phyloP scores from a whole-genome alignment of 2,329 filamentous ascomycete species.

The Calonectria multiphialidica region DNA sequence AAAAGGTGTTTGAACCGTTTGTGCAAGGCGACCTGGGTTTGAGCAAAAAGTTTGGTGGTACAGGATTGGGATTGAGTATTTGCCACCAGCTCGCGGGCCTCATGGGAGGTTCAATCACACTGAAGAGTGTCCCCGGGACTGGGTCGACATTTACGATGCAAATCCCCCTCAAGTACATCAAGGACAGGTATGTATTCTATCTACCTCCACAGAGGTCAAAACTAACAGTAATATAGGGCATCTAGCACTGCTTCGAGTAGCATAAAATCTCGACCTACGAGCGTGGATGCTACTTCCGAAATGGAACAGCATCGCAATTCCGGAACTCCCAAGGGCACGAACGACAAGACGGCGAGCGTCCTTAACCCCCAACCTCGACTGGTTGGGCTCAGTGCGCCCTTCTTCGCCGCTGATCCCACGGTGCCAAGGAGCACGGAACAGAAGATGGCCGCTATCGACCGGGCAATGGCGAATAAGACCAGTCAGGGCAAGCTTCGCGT shows the following conservation, averaged over 20 bases:
- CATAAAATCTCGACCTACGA: slow-evolving; percentile 61
- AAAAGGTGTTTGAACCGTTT: slow-evolving; percentile 92
- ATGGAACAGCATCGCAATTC: slow-evolving; percentile 51
- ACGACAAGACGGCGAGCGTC: slow-evolving; percentile 52
- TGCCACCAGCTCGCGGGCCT: slow-evolving; percentile 86
- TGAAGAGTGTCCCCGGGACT: slow-evolving; percentile 78
- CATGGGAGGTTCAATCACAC: slow-evolving; percentile 82
- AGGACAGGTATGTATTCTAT: slow-evolving; percentile 61
- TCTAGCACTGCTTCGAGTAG: slow-evolving; percentile 69
- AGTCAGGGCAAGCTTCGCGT: slow-evolving; percentile 77
- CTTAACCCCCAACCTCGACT: slow-evolving; percentile 80
- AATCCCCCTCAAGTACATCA: slow-evolving; percentile 83
- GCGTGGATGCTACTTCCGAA: slow-evolving; percentile 56
- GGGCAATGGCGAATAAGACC: slow-evolving; percentile 72
- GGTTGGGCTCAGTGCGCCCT: slow-evolving; percentile 85
- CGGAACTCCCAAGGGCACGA: slow-evolving; percentile 36
- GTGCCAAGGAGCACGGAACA: slow-evolving; percentile 59
- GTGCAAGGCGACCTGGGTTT: slow-evolving; percentile 92
- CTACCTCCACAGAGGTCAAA: neutral
- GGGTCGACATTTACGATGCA: slow-evolving; percentile 87
- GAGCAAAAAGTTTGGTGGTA: slow-evolving; percentile 91
- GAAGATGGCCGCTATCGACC: slow-evolving; percentile 75
- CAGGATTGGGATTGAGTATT: slow-evolving; percentile 88
- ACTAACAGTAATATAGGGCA: slow-evolving; percentile 50
- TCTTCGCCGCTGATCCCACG: slow-evolving; percentile 69